Evolutionary conservation across 495 filamentous ascomycete genomes (phyloP).

Genomic region (Usnea hakonensis): DNA sequence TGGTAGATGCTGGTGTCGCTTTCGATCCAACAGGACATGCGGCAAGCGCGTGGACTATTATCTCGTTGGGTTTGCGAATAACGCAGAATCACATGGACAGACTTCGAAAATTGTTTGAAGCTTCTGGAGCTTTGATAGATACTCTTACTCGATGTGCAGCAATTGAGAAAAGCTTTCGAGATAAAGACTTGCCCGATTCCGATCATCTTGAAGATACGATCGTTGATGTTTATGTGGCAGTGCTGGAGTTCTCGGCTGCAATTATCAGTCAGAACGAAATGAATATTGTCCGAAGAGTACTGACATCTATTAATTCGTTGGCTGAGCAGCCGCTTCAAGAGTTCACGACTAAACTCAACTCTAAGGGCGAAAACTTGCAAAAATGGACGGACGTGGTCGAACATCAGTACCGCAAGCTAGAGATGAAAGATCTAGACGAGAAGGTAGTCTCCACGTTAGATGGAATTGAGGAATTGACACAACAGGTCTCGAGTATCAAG

Average conservation of each 20-base stretch:
- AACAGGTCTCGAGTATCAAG: neutral
- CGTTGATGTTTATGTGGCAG: constrained; percentile 5
- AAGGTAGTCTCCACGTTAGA: neutral
- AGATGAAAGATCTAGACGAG: neutral
- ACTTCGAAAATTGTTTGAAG: neutral
- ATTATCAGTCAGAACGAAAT: neutral
- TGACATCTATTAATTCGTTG: constrained; percentile 1
- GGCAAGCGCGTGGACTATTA: constrained; percentile 1
- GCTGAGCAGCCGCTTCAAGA: constrained; percentile 7
- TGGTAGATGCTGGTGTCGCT: constrained; percentile 8
- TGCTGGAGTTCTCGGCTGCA: constrained; percentile 7
- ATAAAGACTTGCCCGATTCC: neutral
- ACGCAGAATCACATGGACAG: constrained; percentile 9
- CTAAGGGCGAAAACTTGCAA: neutral
- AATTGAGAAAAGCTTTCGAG: constrained; percentile 3
- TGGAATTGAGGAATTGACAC: neutral
- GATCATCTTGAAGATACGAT: constrained; percentile 7
- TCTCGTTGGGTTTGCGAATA: constrained; percentile 7
- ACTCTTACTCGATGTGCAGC: constrained; percentile 5
- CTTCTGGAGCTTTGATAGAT: neutral
- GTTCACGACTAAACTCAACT: neutral
- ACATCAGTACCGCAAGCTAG: constrained; percentile 1
- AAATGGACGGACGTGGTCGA: constrained; percentile 4
- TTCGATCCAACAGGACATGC: constrained; percentile 10
- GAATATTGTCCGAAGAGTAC: neutral